These are phyloP conservation scores for Vigna hirtella DNA, from an alignment of 306 rosid genomes.

Conservation along the genomic window DNA sequence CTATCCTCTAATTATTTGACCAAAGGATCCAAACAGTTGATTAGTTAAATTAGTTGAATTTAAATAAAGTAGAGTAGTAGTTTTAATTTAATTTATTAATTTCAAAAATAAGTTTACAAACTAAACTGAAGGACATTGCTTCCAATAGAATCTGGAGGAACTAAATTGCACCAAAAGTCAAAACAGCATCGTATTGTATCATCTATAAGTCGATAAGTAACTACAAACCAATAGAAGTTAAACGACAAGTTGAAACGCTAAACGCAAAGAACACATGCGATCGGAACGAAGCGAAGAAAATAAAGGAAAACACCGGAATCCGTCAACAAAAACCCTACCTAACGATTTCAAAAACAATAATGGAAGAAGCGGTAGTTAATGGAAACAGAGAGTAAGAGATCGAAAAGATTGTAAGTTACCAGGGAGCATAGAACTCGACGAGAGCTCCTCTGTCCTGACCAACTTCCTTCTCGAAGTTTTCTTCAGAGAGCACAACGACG, in stretches of 20 bases:
- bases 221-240: background rate
- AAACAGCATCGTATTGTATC: conserved; percentile 21
- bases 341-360: background rate
- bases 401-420: conserved; percentile 52
- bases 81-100: background rate
- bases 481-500: conserved; percentile 85
- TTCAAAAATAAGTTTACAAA: background rate
- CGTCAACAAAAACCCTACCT: background rate
- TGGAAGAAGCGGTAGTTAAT: conserved; percentile 1
- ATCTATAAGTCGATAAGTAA: background rate
- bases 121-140: background rate
- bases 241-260: conserved; percentile 16
- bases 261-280: background rate
- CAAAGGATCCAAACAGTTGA: background rate
- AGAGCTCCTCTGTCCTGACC: conserved; percentile 91
- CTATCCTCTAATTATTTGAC: background rate
- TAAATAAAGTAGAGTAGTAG: background rate
- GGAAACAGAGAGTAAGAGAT: background rate
- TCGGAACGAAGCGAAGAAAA: background rate
- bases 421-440: conserved; percentile 98
- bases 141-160: background rate
- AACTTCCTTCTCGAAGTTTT: conserved; percentile 86
- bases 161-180: conserved; percentile 6
- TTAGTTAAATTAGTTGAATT: background rate
- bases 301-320: background rate